Conservation (phyloP, 345 rosid species). For the Eucalyptus cloeziana region DNA sequence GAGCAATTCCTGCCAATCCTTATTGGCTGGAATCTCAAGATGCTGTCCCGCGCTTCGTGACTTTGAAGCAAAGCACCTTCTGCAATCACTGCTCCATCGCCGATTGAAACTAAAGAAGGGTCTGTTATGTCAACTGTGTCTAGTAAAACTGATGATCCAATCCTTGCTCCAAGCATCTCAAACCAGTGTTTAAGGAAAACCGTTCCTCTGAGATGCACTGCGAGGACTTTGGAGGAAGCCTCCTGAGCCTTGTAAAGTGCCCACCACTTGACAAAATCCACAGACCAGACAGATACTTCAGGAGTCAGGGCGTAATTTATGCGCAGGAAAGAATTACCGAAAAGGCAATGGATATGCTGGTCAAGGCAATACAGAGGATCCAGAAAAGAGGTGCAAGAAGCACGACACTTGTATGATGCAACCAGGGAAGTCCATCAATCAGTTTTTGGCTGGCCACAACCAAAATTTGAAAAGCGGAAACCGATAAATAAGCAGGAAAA, state of each 20-base stretch:
- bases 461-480: constrained; percentile 22
- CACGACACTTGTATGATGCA: constrained; percentile 8
- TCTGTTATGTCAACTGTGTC: constrained; percentile 54
- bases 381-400: constrained; percentile 48
- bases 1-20: constrained; percentile 34
- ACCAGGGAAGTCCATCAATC: constrained; percentile 4
- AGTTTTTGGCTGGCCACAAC: constrained; percentile 1
- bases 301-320: constrained; percentile 41
- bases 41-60: constrained; percentile 47
- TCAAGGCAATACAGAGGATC: constrained; percentile 39
- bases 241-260: constrained; percentile 58
- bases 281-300: constrained; percentile 41
- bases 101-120: constrained; percentile 52
- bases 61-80: constrained; percentile 59
- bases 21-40: constrained; percentile 33
- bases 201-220: constrained; percentile 53
- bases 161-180: constrained; percentile 52
- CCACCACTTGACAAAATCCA: constrained; percentile 62
- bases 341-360: constrained; percentile 26
- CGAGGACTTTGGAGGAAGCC: constrained; percentile 41
- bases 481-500: constrained; percentile 38
- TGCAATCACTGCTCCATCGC: constrained; percentile 48
- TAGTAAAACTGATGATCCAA: constrained; percentile 48
- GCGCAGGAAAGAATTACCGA: constrained; percentile 49
- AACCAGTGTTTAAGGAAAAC: constrained; percentile 57